Evolutionary conservation across 2,329 filamentous ascomycete species (phyloP).

Genomic region (Aspergillus ruber): DNA sequence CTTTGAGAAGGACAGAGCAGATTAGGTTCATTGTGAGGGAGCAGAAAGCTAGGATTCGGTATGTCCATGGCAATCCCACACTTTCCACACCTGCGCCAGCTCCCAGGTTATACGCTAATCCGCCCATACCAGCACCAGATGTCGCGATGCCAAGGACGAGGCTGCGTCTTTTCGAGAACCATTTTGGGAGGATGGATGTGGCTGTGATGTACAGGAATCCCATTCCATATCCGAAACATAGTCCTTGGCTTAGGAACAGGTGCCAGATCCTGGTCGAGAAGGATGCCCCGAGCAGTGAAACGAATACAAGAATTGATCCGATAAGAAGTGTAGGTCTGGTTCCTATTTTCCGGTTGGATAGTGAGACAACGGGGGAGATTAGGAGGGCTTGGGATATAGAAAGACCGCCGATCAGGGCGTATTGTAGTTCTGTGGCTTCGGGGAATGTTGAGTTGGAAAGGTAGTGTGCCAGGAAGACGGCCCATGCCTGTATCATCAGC

Average conservation of each 20-base stretch:
- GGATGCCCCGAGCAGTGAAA: constrained; percentile 50
- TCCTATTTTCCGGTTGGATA: constrained; percentile 47
- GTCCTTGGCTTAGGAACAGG: constrained; percentile 53
- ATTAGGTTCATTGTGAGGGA: constrained; percentile 48
- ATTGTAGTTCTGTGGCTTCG: constrained; percentile 48
- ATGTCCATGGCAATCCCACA: constrained; percentile 54
- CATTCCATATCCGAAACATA: constrained; percentile 58
- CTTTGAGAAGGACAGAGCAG: constrained; percentile 49
- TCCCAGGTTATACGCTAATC: constrained; percentile 53
- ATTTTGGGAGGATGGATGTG: constrained; percentile 53
- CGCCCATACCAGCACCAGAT: constrained; percentile 54
- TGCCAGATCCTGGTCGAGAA: constrained; percentile 55
- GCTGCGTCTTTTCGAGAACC: constrained; percentile 53
- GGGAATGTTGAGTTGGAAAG: constrained; percentile 51
- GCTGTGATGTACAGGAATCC: constrained; percentile 56
- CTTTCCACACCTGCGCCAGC: constrained; percentile 52
- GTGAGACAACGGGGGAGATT: constrained; percentile 51
- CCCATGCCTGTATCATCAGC: constrained; percentile 35
- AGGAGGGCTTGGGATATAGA: constrained; percentile 54
- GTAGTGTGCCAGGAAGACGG: constrained; percentile 56
- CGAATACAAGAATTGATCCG: constrained; percentile 50
- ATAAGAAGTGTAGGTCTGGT: constrained; percentile 50
- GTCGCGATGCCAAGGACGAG: constrained; percentile 56
- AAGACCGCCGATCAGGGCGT: constrained; percentile 56
- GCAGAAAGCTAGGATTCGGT: constrained; percentile 54